Conservation (phyloP, 257 asterid species). For the Misopates orontium region DNA sequence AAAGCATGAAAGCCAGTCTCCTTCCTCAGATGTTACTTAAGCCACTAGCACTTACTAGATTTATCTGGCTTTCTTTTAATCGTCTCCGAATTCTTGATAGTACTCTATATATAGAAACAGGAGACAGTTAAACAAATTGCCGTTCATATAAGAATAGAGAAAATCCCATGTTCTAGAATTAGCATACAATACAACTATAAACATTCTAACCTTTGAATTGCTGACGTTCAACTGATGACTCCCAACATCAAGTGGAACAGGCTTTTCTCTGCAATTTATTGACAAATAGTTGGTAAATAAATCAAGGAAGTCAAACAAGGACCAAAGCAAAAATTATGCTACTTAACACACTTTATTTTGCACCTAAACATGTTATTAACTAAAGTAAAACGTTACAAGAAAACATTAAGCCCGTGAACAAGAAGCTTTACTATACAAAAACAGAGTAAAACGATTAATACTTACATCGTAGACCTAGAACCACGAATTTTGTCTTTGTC, state of each 20-base stretch:
- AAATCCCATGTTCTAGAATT: not conserved
- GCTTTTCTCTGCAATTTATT: conserved; percentile 39
- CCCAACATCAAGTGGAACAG: conserved; percentile 28
- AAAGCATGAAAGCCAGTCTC: conserved; percentile 1
- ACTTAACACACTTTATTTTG: too few relatives aligned
- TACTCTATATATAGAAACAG: conserved; percentile 43
- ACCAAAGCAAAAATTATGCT: not conserved
- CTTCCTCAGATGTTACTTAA: conserved; percentile 9
- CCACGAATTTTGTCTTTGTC: conserved; percentile 37
- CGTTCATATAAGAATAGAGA: not conserved
- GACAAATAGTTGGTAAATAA: not conserved
- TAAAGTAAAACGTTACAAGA: too few relatives aligned
- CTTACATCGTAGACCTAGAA: conserved; percentile 43
- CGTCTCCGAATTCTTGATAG: conserved; percentile 46
- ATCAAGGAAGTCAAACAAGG: conserved; percentile 6
- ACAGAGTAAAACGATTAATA: not conserved
- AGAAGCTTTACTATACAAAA: not conserved
- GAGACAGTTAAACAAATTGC: conserved; percentile 20
- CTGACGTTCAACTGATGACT: conserved; percentile 27
- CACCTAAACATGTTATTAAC: too few relatives aligned
- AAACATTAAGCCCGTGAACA: conserved; percentile 2
- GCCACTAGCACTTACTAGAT: conserved; percentile 44
- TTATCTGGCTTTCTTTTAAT: conserved; percentile 39
- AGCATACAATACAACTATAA: conserved; percentile 9
- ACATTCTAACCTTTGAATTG: conserved; percentile 46